Evolutionary conservation across 2,329 filamentous ascomycete species (phyloP).

Genomic region (Dactylellina cionopaga): DNA sequence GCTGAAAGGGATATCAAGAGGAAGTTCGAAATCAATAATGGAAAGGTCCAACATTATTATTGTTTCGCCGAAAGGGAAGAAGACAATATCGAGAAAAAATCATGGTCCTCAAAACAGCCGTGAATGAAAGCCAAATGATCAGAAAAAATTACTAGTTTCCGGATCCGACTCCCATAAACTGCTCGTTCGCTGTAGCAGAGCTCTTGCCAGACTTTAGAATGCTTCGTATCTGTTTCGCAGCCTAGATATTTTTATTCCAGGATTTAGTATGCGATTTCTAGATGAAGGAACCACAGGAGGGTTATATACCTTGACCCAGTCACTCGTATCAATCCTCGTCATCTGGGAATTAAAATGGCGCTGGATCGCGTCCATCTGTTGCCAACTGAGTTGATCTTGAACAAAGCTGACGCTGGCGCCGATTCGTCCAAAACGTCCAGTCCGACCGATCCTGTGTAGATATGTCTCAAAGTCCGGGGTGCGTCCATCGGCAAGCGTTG

Average conservation of each 20-base stretch:
- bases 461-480: conserved; percentile 91
- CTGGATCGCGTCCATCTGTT: conserved; percentile 81
- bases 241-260: conserved; percentile 15
- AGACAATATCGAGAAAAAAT: too few species aligned
- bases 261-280: background rate
- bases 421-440: conserved; percentile 93
- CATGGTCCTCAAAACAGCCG: too few species aligned
- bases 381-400: conserved; percentile 82
- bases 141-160: conserved; percentile 38
- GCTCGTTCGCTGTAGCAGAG: conserved; percentile 30
- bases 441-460: conserved; percentile 95
- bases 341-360: conserved; percentile 82
- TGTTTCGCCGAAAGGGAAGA: background rate
- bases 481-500: conserved; percentile 72
- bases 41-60: conserved; percentile 4
- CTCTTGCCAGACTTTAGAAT: conserved; percentile 28
- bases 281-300: background rate
- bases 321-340: conserved; percentile 80
- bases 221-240: conserved; percentile 26
- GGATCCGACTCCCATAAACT: conserved; percentile 52
- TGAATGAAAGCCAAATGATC: background rate
- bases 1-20: conserved; percentile 35
- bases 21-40: background rate
- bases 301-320: conserved; percentile 75
- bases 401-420: conserved; percentile 97